Evolutionary conservation across 2,329 filamentous ascomycete species (phyloP), one percentile per base, ranked within the genome.

Genomic region (Daldinia sp.): DNA sequence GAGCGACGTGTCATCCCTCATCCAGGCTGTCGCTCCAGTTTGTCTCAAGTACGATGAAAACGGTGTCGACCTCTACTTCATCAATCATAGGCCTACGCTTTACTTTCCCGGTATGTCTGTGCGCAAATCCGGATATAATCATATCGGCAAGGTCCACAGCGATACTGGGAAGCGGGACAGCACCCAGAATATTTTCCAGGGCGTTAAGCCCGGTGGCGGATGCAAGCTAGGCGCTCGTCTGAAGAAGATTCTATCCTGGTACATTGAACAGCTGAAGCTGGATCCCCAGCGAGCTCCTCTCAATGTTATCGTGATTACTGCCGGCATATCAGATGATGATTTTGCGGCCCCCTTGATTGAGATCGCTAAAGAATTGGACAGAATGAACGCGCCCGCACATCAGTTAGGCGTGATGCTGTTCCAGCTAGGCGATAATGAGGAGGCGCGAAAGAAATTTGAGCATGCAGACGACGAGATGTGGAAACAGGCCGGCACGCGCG

Each of bases 401-500:
- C 86, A 89, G 72, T 87, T 88, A 35, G 77, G 77, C 18, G 70
- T 74, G 6, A 72, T 72, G 71, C 71, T 74, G 10, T 75, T 75
- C 67, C 74, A 74, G 61, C 59, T 74, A n/a, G 73, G 72, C 46
- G 73, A 75, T 48, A 64, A 74, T 63, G 72, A 74, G 58, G 71
- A 76, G 18, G 70, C 64, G 18, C 67, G 69, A 6, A 62, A 46
- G 37, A 67, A 62, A n/a, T 74, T 74, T 54, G 72, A 74, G 63
- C 70, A 74, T 28, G 72, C 69, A 12, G 73, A 74, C 63, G 72
- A 74, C 48, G 63, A 73, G 48, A 69, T 74, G 72, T 69, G 66
- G 61, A 68, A 63, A 60, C 54, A 62, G 26, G 68, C 70, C 10
- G 46, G 58, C 18, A 73, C 70, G 10, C 72, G 73, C 42, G 73